Base-by-base conservation (phyloP, 2,329 filamentous ascomycete species). In the Talaromyces sp. region DNA sequence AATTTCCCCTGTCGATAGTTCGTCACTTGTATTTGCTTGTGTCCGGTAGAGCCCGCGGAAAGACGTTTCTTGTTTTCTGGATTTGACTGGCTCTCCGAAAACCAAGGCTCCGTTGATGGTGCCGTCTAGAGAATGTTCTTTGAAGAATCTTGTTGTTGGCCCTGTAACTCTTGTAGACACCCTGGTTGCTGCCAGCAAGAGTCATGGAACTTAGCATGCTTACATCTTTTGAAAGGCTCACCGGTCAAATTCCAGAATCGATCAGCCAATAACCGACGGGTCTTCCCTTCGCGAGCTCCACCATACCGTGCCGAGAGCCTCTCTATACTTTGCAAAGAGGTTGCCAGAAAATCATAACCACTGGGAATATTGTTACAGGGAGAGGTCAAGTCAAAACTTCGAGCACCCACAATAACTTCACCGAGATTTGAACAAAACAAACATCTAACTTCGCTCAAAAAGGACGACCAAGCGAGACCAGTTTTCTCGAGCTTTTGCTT, bases 351-450 rank as follows among this genome's bases (percentile, higher is more conserved):
- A 40, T 51, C 50, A 17, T 44, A 19, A 2, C 47, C 43, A 17
- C 36, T 14, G 6, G 44, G 39, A n/a, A 56, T 14, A 2, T 11
- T 40, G 32, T 53, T 52, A 44, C 50, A 56, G 1, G 41, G 35
- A 2, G 46, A 55, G 13, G 7, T 10, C 3, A 20, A 7, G 3
- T 39, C 16, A 19, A 33, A 13, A 1, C 24, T 22, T 7, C 46
- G 41, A 3, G 35, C 36, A 3, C 47, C 47, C n/a, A 56, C 17
- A 16, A 56, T 52, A 7, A 29, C 54, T n/a, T 53, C 54, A 16
- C 54, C 54, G 4, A 52, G 11, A 33, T 39, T 33, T 7, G 54
- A 47, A 17, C 49, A 56, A 13, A 52, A 51, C 3, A 50, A 32
- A 36, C 43, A 56, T 8, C 50, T 45, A 9, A 50, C 20, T 16